A percentile compares a stretch with the other conserved stretches of the same genome.
Conservation (phyloP, 352 stramenopile species). For the Pythium pyrilobum region DNA sequence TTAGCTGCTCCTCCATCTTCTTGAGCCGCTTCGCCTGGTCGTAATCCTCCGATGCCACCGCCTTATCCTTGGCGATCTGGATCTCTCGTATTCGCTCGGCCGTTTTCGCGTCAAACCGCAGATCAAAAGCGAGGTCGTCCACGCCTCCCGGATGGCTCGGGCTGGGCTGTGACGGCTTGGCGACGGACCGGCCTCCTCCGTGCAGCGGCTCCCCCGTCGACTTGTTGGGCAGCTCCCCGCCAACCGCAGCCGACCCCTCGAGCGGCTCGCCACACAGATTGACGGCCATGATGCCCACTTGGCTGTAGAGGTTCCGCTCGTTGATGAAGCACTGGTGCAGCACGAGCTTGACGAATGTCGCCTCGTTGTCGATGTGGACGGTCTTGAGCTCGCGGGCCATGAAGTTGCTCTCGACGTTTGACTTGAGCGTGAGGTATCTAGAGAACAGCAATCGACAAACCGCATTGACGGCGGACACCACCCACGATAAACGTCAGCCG, state of each 20-base stretch:
- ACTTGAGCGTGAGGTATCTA: conserved; percentile 72
- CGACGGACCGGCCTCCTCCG: conserved; percentile 18
- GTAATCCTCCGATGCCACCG: conserved; percentile 89
- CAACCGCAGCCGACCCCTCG: conserved; percentile 3
- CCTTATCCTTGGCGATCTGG: conserved; percentile 77
- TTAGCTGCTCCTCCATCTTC: conserved; percentile 85
- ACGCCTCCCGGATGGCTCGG: too few species aligned
- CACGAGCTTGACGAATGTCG: conserved; percentile 83
- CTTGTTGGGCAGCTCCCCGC: conserved; percentile 42
- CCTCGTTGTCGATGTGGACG: conserved; percentile 86
- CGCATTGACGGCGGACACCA: too few species aligned
- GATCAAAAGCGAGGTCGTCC: conserved; percentile 71
- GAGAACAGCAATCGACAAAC: too few species aligned
- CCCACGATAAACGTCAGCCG: too few species aligned
- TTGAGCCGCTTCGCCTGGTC: conserved; percentile 84
- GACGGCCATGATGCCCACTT: conserved; percentile 90
- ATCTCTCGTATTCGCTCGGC: conserved; percentile 86
- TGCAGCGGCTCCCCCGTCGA: conserved; percentile 36
- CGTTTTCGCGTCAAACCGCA: conserved; percentile 89
- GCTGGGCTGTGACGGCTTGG: conserved; percentile 16
- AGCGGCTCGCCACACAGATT: conserved; percentile 75
- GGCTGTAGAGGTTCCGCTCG: conserved; percentile 86
- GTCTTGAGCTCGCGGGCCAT: conserved; percentile 91
- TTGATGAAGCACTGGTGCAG: conserved; percentile 89
- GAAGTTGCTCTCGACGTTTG: conserved; percentile 81